phyloP scores from a whole-genome alignment of 352 stramenopile species.

The Globisporangium viniferum region DNA sequence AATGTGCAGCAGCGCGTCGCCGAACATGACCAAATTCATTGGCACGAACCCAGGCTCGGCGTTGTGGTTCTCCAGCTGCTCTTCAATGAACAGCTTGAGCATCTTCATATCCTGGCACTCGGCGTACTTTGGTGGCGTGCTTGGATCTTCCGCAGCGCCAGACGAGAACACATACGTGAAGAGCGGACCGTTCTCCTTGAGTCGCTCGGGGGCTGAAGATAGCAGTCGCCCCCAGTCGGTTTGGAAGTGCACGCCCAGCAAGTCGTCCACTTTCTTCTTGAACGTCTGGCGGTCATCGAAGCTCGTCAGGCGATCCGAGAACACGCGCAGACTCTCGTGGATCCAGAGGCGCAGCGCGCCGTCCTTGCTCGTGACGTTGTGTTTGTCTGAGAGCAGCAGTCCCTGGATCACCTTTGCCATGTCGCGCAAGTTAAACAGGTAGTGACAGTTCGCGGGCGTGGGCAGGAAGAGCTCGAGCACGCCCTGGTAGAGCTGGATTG shows the following conservation, averaged over 20 bases:
- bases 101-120: conserved; percentile 85
- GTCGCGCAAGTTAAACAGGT: conserved; percentile 88
- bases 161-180: conserved; percentile 82
- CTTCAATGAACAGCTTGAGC: conserved; percentile 88
- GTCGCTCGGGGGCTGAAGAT: conserved; percentile 44
- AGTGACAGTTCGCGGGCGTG: conserved; percentile 87
- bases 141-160: conserved; percentile 23
- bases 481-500: conserved; percentile 85
- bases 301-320: conserved; percentile 89
- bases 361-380: conserved; percentile 67
- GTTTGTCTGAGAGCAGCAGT: conserved; percentile 70
- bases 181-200: conserved; percentile 78
- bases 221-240: conserved; percentile 74
- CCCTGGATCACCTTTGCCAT: conserved; percentile 89
- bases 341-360: conserved; percentile 85
- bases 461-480: conserved; percentile 86
- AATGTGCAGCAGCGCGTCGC: conserved; percentile 89
- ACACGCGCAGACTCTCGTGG: conserved; percentile 89
- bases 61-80: conserved; percentile 91
- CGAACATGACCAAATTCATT: conserved; percentile 91
- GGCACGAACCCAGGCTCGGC: conserved; percentile 83
- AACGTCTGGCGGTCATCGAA: conserved; percentile 88
- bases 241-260: conserved; percentile 74
- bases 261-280: conserved; percentile 80
- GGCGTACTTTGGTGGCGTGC: conserved; percentile 40